phyloP scores from a whole-genome alignment of 768 basidiomycete species.

The Fomitopsis serialis region DNA sequence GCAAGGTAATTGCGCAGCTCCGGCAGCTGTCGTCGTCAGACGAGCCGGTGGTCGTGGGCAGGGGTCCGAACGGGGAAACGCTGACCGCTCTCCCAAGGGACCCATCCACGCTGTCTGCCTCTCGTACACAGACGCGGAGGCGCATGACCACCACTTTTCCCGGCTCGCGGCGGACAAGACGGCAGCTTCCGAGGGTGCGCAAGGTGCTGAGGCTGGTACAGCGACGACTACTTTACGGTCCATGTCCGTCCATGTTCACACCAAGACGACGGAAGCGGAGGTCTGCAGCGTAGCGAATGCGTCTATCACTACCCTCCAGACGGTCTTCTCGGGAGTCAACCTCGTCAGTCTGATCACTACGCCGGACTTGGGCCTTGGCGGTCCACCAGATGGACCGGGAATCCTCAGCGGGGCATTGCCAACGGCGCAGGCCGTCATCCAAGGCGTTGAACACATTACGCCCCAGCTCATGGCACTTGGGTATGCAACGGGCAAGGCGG shows the following conservation, averaged over 20 bases:
- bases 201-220: neutral
- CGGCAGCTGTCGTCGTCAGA: constrained; percentile 51
- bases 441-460: constrained; percentile 66
- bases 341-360: constrained; percentile 54
- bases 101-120: constrained; percentile 82
- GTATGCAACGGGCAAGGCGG: constrained; percentile 62
- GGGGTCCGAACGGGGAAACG: constrained; percentile 13
- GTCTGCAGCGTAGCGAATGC: constrained; percentile 40
- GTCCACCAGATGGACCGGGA: constrained; percentile 63
- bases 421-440: constrained; percentile 63
- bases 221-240: no score
- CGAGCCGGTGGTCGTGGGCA: constrained; percentile 18
- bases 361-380: constrained; percentile 67
- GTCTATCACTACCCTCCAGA: constrained; percentile 43
- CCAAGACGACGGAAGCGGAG: constrained; percentile 2
- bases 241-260: neutral
- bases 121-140: constrained; percentile 55
- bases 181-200: constrained; percentile 5
- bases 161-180: constrained; percentile 29
- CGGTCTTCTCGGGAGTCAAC: constrained; percentile 53
- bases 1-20: constrained; percentile 68
- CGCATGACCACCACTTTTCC: constrained; percentile 53
- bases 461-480: constrained; percentile 76
- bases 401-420: constrained; percentile 73
- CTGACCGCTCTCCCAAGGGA: constrained; percentile 33